Base-by-base conservation (phyloP, 2,329 filamentous ascomycete species). In the Cordyceps fumosorosea region DNA sequence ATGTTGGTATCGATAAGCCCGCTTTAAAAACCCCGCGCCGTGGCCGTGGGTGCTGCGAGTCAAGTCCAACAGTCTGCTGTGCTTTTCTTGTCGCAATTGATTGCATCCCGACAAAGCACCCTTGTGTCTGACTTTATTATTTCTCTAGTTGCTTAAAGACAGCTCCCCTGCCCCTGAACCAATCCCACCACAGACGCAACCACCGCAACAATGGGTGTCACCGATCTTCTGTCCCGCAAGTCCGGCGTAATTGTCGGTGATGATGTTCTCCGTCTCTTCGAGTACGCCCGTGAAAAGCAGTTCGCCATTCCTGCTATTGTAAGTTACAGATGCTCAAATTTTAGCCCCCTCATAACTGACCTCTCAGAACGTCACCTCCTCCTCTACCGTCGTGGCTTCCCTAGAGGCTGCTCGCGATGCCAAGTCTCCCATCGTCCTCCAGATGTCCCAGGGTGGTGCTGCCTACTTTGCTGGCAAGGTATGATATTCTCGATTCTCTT, bases 401-500 rank as follows among this genome's bases (percentile, higher is more conserved):
- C 91, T 99, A 70, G 95, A 99, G 84, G 95, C 95, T 75, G 95
- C 95, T 70, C 89, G 91, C 72, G 93, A 98, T 78, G 82, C 87
- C 75, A 96, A 96, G 78, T 84, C 90, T 65, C 95, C 95, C 71
- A 88, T 97, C 79, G 89, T 97, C 78, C 87, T 98, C 69, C 95
- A 98, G 82, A 84, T 90, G 72, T 96, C 90, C 71, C 91, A 98
- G 80, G 95, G 95, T 73, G 93, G 93, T 80, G 89, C 91, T 67
- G 93, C 92, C 71, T 96, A 88, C 85, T 96, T 96, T 75, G 90
- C 90, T 71, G 92, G 91, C 78, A 93, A 93, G 86, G 85, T 87
- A 77, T 63, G 71, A 2, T 5, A 20, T 12, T 29, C 20, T 34
- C 14, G 52, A 24, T 10, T 44, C 10, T 44, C 2, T 58, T 54